Evolutionary conservation across 169 alveolate species (phyloP).

Genomic region (Plasmodium gaboni): DNA sequence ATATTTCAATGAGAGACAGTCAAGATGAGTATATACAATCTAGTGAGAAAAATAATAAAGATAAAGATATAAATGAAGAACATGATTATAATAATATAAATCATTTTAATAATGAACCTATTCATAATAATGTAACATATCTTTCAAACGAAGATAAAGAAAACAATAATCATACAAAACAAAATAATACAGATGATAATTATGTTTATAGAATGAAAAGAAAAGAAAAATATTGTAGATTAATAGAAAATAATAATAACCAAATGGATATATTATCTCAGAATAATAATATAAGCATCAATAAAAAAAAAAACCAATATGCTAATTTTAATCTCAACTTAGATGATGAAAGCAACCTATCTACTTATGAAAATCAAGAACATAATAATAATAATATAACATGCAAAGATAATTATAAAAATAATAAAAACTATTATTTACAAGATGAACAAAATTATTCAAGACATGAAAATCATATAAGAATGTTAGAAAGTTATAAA

Average conservation of each 20-base stretch:
- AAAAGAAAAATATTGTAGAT: background rate
- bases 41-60: background rate
- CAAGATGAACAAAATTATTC: constrained; percentile 3
- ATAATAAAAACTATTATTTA: background rate
- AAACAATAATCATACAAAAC: background rate
- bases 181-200: background rate
- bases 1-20: background rate
- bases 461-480: background rate
- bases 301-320: background rate
- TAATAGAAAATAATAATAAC: background rate
- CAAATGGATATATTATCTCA: background rate
- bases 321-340: background rate
- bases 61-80: background rate
- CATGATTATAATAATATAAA: no score
- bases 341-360: background rate
- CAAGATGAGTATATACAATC: background rate
- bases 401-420: background rate
- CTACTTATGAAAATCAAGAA: background rate
- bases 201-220: background rate
- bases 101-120: no score
- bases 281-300: background rate
- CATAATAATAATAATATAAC: background rate
- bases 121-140: no score
- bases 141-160: no score
- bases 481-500: background rate